Percentiles rank a stretch among this genome's conserved stretches.
Conservation (phyloP, 768 basidiomycete species). For the Lactarius akahatsu region DNA sequence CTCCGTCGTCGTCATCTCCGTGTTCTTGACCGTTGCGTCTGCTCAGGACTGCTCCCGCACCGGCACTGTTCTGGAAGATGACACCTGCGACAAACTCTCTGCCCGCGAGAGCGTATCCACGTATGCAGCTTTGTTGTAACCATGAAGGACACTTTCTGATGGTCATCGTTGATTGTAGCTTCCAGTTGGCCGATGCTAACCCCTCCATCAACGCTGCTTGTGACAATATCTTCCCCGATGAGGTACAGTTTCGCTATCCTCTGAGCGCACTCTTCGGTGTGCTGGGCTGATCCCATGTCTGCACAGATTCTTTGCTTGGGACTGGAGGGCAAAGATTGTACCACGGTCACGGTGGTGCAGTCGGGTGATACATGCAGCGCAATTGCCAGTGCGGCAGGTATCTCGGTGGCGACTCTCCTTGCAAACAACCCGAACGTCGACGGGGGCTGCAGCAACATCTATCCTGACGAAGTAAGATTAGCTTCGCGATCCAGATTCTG, state of each 20-base stretch:
- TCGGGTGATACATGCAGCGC: slow-evolving; percentile 50
- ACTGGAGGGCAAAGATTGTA: slow-evolving; percentile 55
- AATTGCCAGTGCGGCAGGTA: slow-evolving; percentile 41
- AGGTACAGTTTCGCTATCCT: slow-evolving; percentile 37
- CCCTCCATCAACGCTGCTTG: slow-evolving; percentile 50
- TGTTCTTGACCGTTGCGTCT: slow-evolving; percentile 3
- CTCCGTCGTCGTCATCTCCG: slow-evolving; percentile 8
- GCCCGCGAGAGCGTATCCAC: slow-evolving; percentile 47
- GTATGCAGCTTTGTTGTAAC: slow-evolving; percentile 32
- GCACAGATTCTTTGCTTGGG: slow-evolving; percentile 51
- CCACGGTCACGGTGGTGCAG: slow-evolving; percentile 46
- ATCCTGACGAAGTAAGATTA: slow-evolving; percentile 63
- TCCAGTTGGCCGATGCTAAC: slow-evolving; percentile 59
- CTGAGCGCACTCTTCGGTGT: neutral
- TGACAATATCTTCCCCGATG: slow-evolving; percentile 51
- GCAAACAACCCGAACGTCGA: slow-evolving; percentile 78
- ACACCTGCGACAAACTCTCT: slow-evolving; percentile 59
- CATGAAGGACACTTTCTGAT: neutral
- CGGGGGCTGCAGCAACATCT: slow-evolving; percentile 58
- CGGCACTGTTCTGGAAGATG: slow-evolving; percentile 49
- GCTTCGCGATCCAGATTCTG: neutral
- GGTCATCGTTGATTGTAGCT: slow-evolving; percentile 36
- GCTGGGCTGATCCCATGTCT: neutral
- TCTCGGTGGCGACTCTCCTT: slow-evolving; percentile 56
- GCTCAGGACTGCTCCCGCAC: slow-evolving; percentile 46